Conservation (phyloP, 2,329 filamentous ascomycete genomes). For the Clarireedia paspali region DNA sequence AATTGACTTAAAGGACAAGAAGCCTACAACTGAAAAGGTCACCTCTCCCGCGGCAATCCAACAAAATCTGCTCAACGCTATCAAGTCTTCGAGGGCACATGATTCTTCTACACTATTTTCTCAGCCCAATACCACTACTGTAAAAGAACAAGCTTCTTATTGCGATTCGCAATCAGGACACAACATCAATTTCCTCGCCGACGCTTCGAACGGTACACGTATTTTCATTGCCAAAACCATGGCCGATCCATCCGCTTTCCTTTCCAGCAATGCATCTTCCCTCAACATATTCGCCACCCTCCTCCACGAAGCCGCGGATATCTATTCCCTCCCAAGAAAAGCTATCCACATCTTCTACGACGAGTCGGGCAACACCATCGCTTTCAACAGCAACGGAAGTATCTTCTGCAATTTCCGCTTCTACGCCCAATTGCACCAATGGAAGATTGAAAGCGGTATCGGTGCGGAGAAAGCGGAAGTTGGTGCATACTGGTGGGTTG, state of each 20-base stretch:
- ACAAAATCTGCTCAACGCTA: conserved; percentile 68
- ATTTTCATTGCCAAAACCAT: conserved; percentile 60
- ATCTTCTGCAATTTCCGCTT: conserved; percentile 93
- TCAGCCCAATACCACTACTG: conserved; percentile 60
- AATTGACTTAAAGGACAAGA: conserved; percentile 9
- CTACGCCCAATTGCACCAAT: conserved; percentile 70
- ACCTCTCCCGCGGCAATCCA: conserved; percentile 55
- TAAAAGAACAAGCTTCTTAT: conserved; percentile 79
- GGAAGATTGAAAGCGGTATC: conserved; percentile 33
- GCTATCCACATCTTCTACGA: conserved; percentile 86
- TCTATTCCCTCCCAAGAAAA: conserved; percentile 63
- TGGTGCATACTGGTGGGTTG: conserved; percentile 85
- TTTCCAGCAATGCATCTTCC: conserved; percentile 49
- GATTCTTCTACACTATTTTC: conserved; percentile 68
- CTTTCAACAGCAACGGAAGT: conserved; percentile 81
- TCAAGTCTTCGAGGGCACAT: conserved; percentile 70
- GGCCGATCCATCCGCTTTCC: conserved; percentile 46
- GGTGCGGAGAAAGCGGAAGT: conserved; percentile 56
- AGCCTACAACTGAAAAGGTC: conserved; percentile 34
- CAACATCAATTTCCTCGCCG: conserved; percentile 63
- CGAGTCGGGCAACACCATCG: conserved; percentile 69
- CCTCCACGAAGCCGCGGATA: conserved; percentile 58
- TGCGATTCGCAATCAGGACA: conserved; percentile 72
- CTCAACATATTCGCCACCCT: conserved; percentile 64
- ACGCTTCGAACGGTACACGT: conserved; percentile 63